Evolutionary conservation across 1,139 yeast species (phyloP), one percentile per base, ranked within the genome.

Genomic region (Hyphopichia burtonii): DNA sequence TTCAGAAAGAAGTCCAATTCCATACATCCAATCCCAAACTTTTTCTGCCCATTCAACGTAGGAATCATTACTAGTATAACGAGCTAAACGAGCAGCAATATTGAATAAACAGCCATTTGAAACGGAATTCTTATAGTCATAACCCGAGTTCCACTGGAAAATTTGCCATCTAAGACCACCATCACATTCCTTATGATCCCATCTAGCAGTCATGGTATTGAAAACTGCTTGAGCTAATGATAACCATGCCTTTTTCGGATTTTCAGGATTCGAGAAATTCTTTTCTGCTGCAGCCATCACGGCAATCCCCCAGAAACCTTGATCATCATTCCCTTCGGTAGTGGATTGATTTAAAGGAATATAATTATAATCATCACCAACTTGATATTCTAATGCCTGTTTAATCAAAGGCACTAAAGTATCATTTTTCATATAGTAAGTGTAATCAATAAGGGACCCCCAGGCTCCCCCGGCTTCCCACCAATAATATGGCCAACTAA

Each of bases 81-180:
- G 74, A 12, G 93, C 93, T 51, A 91, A 74, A 56, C 97, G 76
- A 2, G 96, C 93, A 32, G 90, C 96, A 41, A 91, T 65, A 54
- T 88, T 86, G 79, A 91, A 90, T 47, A 91, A 69, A 54, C 96
- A 88, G 15, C 97, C 97, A 58, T 90, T 91, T 17, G 95, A 81
- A 45, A 91, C 94, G 9, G 95, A 73, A 63, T 91, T 91, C 65
- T 91, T 91, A 62, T 91, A 91, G 63, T 87, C 86, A 61, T 90
- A 91, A 51, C 98, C 98, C 9, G 90, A 76, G 62, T 91, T 91
- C 96, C 96, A 91, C 46, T 86, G 80, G 71, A 87, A 91, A 59
- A 91, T 91, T 68, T 91, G 98, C 98, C 98, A 91, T 67, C 97
- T 78, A 47, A 91, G 74, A 1, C 98, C 98, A 45, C 98, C 98